phyloP scores from a whole-genome alignment of 495 filamentous ascomycete species.

The Aspergillus coremiiformis region DNA sequence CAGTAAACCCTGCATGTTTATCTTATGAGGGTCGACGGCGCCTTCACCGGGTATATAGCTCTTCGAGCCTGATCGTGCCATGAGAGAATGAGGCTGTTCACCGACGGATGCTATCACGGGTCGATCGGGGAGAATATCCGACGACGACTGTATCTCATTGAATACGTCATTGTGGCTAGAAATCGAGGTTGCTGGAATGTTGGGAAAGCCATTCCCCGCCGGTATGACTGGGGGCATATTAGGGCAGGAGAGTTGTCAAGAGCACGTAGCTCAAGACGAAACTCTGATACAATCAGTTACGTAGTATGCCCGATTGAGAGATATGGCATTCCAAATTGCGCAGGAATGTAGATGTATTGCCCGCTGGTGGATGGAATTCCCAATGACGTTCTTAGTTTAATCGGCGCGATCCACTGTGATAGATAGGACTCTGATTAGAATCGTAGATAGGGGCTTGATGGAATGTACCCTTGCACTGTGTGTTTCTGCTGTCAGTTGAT shows the following conservation, averaged over 20 bases:
- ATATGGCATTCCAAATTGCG: not conserved
- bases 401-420: not conserved
- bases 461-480: not conserved
- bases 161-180: slow-evolving; percentile 4
- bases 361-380: not conserved
- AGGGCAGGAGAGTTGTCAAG: slow-evolving; percentile 24
- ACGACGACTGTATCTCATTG: not conserved
- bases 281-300: slow-evolving; percentile 13
- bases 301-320: not conserved
- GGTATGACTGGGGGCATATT: slow-evolving; percentile 29
- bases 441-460: not conserved
- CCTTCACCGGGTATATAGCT: slow-evolving; percentile 41
- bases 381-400: not conserved
- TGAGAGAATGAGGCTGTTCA: slow-evolving; percentile 8
- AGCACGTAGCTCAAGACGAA: slow-evolving; percentile 35
- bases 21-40: slow-evolving; percentile 52
- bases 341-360: not conserved
- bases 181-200: slow-evolving; percentile 19
- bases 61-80: slow-evolving; percentile 18
- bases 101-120: not conserved
- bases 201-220: slow-evolving; percentile 20
- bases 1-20: slow-evolving; percentile 80
- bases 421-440: not conserved
- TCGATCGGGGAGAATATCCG: not conserved
- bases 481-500: not conserved